Evolutionary conservation across 176 grass and related monocot genomes (phyloP).

Genomic region (Secale cereale): DNA sequence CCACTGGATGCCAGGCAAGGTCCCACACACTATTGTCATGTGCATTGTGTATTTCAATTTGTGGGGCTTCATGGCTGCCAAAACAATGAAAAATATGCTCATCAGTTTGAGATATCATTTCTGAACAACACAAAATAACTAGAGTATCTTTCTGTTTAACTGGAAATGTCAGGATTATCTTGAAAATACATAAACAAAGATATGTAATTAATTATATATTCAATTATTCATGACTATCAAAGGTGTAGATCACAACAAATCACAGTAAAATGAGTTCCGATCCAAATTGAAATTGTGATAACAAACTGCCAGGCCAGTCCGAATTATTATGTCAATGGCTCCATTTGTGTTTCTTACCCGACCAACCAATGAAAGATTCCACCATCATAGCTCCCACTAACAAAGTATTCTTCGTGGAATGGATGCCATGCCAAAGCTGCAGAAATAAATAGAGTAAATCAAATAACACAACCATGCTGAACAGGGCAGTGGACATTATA

Average conservation of each 20-base stretch:
- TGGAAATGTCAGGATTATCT: background rate
- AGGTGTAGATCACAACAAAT: slow-evolving; percentile 2
- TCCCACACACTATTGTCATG: slow-evolving; percentile 98
- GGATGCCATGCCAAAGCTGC: slow-evolving; percentile 97
- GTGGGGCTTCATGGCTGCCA: slow-evolving; percentile 89
- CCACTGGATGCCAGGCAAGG: slow-evolving; percentile 99
- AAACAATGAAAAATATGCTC: slow-evolving; percentile 22
- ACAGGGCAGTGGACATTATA: background rate
- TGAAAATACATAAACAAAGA: background rate
- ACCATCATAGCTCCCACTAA: slow-evolving; percentile 97
- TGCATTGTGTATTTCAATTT: slow-evolving; percentile 85
- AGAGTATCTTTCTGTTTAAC: background rate
- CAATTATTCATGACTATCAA: background rate
- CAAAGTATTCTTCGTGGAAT: slow-evolving; percentile 99
- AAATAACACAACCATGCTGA: slow-evolving; percentile 26
- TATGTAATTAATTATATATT: background rate
- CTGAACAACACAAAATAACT: slow-evolving; percentile 28
- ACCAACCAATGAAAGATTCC: slow-evolving; percentile 99
- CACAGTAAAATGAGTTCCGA: background rate
- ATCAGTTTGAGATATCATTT: slow-evolving; percentile 26
- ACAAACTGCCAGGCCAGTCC: background rate
- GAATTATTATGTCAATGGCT: slow-evolving; percentile 10
- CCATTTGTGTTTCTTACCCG: slow-evolving; percentile 59
- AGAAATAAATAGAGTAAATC: slow-evolving; percentile 34
- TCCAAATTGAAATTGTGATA: slow-evolving; percentile 3